A percentile compares a stretch with the other conserved stretches of the same genome.
Conservation (phyloP, 116 monocot genomes). For the Papilionanthe hybrid region DNA sequence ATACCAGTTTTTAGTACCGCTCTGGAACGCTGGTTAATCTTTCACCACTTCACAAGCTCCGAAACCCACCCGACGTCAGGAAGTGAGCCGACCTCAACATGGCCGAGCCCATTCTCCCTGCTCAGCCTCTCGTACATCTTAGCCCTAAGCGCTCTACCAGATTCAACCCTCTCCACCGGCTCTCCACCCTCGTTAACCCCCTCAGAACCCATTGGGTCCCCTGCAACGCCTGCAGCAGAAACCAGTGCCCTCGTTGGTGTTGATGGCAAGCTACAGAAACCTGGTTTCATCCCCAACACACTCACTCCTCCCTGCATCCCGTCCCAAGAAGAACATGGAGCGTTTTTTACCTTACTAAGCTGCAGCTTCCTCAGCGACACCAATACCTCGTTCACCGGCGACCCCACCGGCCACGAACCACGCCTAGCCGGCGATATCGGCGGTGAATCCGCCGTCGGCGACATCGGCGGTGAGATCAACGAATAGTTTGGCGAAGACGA, state of each 20-base stretch:
- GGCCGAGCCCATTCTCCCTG: slow-evolving; percentile 12
- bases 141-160: slow-evolving; percentile 29
- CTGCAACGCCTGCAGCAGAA: not conserved
- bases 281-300: not conserved
- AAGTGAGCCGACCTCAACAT: not conserved
- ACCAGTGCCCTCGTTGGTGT: slow-evolving; percentile 11
- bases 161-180: slow-evolving; percentile 23
- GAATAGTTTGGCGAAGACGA: not conserved
- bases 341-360: slow-evolving; percentile 18
- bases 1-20: too few species aligned
- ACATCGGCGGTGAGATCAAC: slow-evolving; percentile 1
- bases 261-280: slow-evolving; percentile 27
- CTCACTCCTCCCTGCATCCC: not conserved
- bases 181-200: not conserved
- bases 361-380: slow-evolving; percentile 22
- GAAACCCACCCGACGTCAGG: slow-evolving; percentile 39
- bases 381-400: slow-evolving; percentile 17
- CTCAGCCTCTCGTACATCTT: slow-evolving; percentile 41
- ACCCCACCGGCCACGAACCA: slow-evolving; percentile 4
- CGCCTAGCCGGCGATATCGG: slow-evolving; percentile 5
- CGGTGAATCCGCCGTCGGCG: not conserved
- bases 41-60: slow-evolving; percentile 23
- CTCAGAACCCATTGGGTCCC: not conserved
- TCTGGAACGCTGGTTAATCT: not conserved
- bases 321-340: slow-evolving; percentile 6